phyloP scores from a whole-genome alignment of 257 asterid species.

The Vinca minor region DNA sequence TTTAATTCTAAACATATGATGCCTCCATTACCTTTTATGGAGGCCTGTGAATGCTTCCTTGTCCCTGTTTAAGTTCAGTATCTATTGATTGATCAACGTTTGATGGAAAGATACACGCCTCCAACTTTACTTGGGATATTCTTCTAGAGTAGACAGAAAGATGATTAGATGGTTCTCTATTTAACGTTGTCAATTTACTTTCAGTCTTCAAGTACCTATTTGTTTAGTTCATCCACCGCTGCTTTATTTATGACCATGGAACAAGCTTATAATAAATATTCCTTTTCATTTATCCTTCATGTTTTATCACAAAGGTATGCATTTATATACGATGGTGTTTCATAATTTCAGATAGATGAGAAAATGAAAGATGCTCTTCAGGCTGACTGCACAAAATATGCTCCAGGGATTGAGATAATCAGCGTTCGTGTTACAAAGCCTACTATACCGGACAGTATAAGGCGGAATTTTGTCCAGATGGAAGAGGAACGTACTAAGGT shows the following conservation, averaged over 20 bases:
- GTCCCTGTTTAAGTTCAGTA: not conserved
- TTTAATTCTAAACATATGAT: not conserved
- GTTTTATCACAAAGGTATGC: not conserved
- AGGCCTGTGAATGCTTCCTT: not conserved
- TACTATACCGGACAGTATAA: conserved; percentile 72
- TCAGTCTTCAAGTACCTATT: not conserved
- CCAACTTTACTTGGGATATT: not conserved
- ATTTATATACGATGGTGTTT: not conserved
- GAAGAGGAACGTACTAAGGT: conserved; percentile 99
- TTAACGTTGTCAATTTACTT: not conserved
- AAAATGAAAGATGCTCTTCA: conserved; percentile 99
- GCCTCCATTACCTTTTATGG: not conserved
- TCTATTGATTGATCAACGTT: not conserved
- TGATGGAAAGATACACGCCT: not conserved
- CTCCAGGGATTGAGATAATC: conserved; percentile 94
- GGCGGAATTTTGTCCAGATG: conserved; percentile 84
- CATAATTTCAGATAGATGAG: conserved; percentile 69
- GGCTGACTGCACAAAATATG: conserved; percentile 94
- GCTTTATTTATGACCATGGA: not conserved
- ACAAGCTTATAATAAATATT: not conserved
- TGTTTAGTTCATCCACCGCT: not conserved
- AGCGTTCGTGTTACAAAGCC: conserved; percentile 98
- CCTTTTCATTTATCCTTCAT: not conserved
- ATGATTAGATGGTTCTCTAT: not conserved
- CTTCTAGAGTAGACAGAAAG: not conserved